A percentile compares a stretch with the other conserved stretches of the same genome.
Evolutionary conservation across 495 filamentous ascomycete genomes (phyloP).

Genomic region (Amphirosellinia nigrospora): DNA sequence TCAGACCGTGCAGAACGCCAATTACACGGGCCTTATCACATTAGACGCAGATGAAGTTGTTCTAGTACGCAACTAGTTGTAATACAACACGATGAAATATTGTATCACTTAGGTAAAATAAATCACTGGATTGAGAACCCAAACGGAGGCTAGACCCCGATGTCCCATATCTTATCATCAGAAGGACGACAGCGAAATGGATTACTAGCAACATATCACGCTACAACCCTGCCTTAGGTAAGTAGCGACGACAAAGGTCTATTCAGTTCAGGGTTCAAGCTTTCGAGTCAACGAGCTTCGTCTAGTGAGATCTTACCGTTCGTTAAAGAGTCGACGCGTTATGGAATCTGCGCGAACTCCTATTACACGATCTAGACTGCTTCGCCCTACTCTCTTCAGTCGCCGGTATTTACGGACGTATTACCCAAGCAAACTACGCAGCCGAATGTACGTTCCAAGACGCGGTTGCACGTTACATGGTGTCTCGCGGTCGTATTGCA

Average conservation of each 20-base stretch:
- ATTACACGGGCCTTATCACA: no score
- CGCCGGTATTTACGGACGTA: slow-evolving; percentile 52
- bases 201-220: slow-evolving; percentile 52
- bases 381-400: slow-evolving; percentile 61
- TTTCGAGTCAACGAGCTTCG: background rate
- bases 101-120: background rate
- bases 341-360: slow-evolving; percentile 46
- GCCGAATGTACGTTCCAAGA: slow-evolving; percentile 61
- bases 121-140: background rate
- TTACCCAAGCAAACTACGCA: slow-evolving; percentile 59
- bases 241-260: background rate
- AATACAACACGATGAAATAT: no score
- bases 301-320: background rate
- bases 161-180: slow-evolving; percentile 45
- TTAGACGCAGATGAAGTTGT: no score
- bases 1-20: no score
- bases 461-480: slow-evolving; percentile 43
- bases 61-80: no score
- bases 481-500: slow-evolving; percentile 36
- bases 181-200: slow-evolving; percentile 51
- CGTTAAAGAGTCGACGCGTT: slow-evolving; percentile 43
- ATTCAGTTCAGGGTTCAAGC: background rate
- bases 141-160: background rate
- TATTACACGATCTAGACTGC: slow-evolving; percentile 54
- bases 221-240: background rate